These are phyloP conservation scores for Cladosporium austrohemisphaericum DNA, from an alignment of 2,329 filamentous ascomycete species.

Conservation along the genomic window DNA sequence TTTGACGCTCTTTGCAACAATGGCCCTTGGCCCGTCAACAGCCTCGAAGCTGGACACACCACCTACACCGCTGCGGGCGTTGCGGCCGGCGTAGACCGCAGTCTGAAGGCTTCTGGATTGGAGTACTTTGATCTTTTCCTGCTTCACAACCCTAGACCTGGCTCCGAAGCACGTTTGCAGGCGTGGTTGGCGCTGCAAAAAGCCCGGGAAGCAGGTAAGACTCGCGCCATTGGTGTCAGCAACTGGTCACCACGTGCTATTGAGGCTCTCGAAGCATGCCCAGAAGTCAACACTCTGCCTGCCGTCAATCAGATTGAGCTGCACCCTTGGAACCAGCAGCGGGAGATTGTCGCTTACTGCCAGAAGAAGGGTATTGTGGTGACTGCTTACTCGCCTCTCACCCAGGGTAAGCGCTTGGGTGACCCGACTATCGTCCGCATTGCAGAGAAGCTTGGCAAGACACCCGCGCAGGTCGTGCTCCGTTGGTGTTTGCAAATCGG, in stretches of 20 bases:
- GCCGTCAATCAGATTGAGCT: conserved; percentile 61
- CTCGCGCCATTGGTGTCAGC: conserved; percentile 49
- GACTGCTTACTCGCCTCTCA: conserved; percentile 61
- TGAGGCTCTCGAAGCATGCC: conserved; percentile 44
- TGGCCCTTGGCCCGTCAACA: conserved; percentile 37
- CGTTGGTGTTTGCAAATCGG: conserved; percentile 77
- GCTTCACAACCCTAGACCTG: conserved; percentile 72
- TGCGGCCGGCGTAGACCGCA: conserved; percentile 64
- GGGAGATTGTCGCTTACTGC: conserved; percentile 68
- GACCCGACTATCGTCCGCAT: conserved; percentile 61
- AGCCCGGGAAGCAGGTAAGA: conserved; percentile 47
- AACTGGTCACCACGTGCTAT: conserved; percentile 48
- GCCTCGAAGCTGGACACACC: conserved; percentile 28
- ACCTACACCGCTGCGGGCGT: conserved; percentile 37
- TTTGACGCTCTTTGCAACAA: conserved; percentile 19
- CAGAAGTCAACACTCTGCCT: conserved; percentile 14
- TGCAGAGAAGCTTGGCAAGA: conserved; percentile 65
- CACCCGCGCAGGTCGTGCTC: conserved; percentile 69
- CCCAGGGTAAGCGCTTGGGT: conserved; percentile 63
- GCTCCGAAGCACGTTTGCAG: conserved; percentile 63
- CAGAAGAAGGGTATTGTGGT: conserved; percentile 65
- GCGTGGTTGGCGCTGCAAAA: conserved; percentile 76
- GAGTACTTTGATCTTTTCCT: conserved; percentile 80
- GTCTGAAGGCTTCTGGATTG: conserved; percentile 67
- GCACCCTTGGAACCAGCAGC: conserved; percentile 66